Evolutionary conservation across 2,329 filamentous ascomycete species (phyloP).

Genomic region (Fusarium hainanense): DNA sequence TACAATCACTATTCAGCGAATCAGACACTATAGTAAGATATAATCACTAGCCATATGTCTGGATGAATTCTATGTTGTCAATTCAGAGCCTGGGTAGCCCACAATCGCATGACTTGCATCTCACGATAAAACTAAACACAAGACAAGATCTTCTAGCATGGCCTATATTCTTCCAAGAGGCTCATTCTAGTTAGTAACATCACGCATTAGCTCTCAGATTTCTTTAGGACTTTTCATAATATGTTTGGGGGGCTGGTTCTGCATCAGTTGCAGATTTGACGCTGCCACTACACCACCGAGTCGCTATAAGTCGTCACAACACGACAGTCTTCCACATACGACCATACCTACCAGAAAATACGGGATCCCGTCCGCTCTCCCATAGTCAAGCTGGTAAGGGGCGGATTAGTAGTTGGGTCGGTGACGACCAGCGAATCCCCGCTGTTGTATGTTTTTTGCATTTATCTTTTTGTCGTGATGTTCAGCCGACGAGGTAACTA

Average conservation of each 20-base stretch:
- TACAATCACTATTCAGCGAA: not conserved
- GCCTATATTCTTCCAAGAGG: not conserved
- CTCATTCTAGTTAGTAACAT: no score
- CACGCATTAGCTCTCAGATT: no score
- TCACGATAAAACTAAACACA: not conserved
- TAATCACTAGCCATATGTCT: rapidly evolving
- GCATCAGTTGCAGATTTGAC: not conserved
- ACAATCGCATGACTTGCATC: not conserved
- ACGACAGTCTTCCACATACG: not conserved
- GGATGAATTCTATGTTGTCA: not conserved
- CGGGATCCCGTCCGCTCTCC: conserved; percentile 13
- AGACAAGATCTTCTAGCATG: not conserved
- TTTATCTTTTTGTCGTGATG: not conserved
- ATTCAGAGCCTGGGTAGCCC: not conserved
- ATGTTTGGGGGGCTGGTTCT: not conserved
- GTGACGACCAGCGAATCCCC: conserved; percentile 9
- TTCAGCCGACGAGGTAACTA: not conserved
- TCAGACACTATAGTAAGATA: not conserved
- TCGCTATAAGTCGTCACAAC: not conserved
- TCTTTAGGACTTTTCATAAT: no score
- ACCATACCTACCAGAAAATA: conserved; percentile 11
- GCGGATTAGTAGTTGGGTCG: conserved; percentile 13
- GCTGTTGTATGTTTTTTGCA: not conserved
- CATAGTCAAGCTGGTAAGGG: conserved; percentile 12
- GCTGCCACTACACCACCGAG: not conserved